Evolutionary conservation across 2,329 filamentous ascomycete genomes (phyloP).

Genomic region (Colletotrichum sp.): DNA sequence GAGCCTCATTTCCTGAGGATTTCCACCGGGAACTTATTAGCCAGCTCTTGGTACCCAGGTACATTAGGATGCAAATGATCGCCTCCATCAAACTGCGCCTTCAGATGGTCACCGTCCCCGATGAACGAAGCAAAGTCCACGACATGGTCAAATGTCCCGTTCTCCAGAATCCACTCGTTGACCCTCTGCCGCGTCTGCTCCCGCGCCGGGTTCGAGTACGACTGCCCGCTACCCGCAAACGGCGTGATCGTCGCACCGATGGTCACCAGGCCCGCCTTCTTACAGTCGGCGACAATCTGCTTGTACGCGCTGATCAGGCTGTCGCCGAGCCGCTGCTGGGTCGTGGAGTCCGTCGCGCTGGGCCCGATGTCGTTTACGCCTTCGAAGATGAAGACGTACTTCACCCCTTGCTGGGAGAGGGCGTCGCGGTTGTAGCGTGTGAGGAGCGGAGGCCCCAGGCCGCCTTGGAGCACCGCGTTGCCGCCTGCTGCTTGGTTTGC

Average conservation of each 20-base stretch:
- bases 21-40: constrained; percentile 61
- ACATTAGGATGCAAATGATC: constrained; percentile 71
- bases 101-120: constrained; percentile 55
- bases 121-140: constrained; percentile 67
- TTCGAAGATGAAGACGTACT: constrained; percentile 70
- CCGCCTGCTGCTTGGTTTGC: constrained; percentile 73
- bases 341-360: constrained; percentile 44
- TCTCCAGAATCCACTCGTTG: constrained; percentile 65
- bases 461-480: constrained; percentile 67
- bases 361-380: constrained; percentile 73
- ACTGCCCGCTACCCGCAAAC: constrained; percentile 56
- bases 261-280: constrained; percentile 57
- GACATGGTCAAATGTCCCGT: constrained; percentile 61
- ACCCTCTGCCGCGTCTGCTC: constrained; percentile 62
- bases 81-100: constrained; percentile 59
- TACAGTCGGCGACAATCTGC: constrained; percentile 61
- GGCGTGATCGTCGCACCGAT: constrained; percentile 72
- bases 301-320: constrained; percentile 61
- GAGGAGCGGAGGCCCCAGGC: constrained; percentile 66
- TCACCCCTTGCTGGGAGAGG: constrained; percentile 59
- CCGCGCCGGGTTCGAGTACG: constrained; percentile 58
- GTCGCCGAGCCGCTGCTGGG: constrained; percentile 55
- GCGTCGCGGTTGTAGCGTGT: constrained; percentile 69
- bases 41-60: constrained; percentile 63
- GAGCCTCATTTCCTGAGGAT: constrained; percentile 44